A percentile compares a stretch with the other conserved stretches of the same genome.
These are phyloP conservation scores for Dendrocalamus sinicus DNA, from an alignment of 176 grass and related monocot species.

Conservation along the genomic window DNA sequence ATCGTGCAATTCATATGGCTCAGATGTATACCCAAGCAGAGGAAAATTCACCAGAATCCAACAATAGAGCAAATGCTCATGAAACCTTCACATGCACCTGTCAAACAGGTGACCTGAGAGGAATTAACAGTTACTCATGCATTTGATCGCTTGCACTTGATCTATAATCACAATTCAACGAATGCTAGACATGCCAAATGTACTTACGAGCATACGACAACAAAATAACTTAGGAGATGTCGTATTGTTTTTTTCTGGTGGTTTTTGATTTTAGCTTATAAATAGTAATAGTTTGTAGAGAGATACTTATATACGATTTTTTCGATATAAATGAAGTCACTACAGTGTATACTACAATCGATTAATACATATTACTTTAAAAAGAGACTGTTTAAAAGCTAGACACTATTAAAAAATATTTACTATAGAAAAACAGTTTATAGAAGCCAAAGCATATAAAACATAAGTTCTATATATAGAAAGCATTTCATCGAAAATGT, in stretches of 20 bases:
- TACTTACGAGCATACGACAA: constrained; percentile 12
- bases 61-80: background rate
- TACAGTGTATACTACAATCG: too few relatives aligned
- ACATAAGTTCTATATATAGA: background rate
- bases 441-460: background rate
- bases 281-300: too few relatives aligned
- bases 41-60: constrained; percentile 4
- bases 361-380: too few relatives aligned
- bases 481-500: constrained; percentile 13
- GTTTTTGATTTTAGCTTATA: too few relatives aligned
- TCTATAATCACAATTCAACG: background rate
- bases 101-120: constrained; percentile 18
- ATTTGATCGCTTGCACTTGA: constrained; percentile 15
- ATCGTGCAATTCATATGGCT: constrained; percentile 13
- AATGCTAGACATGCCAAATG: constrained; percentile 24
- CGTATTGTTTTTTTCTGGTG: too few relatives aligned
- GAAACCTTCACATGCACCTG: constrained; percentile 23
- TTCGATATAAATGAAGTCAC: too few relatives aligned
- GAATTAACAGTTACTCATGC: constrained; percentile 35
- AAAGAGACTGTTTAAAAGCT: too few relatives aligned
- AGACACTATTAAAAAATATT: too few relatives aligned
- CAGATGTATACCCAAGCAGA: background rate
- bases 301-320: too few relatives aligned
- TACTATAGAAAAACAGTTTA: too few relatives aligned
- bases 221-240: background rate